phyloP scores from a whole-genome alignment of 805 yeast species.

The Nematodospora valgi region DNA sequence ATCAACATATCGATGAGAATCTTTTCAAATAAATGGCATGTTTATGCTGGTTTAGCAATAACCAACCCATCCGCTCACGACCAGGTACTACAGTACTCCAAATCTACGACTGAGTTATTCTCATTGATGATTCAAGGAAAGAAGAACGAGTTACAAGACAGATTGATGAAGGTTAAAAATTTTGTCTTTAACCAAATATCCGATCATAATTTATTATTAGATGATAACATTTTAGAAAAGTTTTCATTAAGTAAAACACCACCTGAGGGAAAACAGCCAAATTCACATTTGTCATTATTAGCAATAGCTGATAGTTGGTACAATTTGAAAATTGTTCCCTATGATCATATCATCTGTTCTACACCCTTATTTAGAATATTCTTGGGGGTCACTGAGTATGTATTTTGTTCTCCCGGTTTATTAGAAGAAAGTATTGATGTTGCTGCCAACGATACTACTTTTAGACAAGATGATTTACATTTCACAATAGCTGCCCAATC shows the following conservation, averaged over 20 bases:
- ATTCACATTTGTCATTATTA: conserved; percentile 83
- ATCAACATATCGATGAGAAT: conserved; percentile 89
- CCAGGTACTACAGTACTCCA: conserved; percentile 86
- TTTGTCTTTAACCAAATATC: conserved; percentile 71
- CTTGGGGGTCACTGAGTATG: conserved; percentile 88
- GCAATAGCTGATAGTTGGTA: conserved; percentile 96
- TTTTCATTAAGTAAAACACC: conserved; percentile 74
- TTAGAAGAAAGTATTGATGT: conserved; percentile 78
- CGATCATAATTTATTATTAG: conserved; percentile 60
- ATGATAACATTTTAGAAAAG: conserved; percentile 73
- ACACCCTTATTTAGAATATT: conserved; percentile 90
- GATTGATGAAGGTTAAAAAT: conserved; percentile 65
- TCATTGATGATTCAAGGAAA: conserved; percentile 76
- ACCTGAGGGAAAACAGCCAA: conserved; percentile 67
- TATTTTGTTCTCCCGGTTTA: conserved; percentile 79
- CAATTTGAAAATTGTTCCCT: conserved; percentile 80
- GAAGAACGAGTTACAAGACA: conserved; percentile 49
- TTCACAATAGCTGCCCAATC: conserved; percentile 86
- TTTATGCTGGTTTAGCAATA: conserved; percentile 95
- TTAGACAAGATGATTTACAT: conserved; percentile 87
- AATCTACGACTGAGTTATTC: conserved; percentile 77
- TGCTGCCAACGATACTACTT: conserved; percentile 61
- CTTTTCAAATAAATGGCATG: conserved; percentile 95
- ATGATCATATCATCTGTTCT: conserved; percentile 94
- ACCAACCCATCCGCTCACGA: conserved; percentile 92